Evolutionary conservation across 2,329 filamentous ascomycete species (phyloP).

Genomic region (Alternaria alternata): DNA sequence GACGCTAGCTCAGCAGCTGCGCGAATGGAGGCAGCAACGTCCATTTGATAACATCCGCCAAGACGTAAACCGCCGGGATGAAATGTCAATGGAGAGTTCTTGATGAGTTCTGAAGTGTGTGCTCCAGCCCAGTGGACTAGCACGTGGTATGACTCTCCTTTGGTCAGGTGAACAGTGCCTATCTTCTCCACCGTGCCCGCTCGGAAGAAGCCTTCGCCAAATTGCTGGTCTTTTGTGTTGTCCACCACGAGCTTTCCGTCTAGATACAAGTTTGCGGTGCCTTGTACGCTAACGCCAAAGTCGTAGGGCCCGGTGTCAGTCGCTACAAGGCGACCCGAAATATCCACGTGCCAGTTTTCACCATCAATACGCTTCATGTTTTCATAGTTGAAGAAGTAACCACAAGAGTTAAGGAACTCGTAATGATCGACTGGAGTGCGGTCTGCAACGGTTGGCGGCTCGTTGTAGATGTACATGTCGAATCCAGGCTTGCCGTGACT

Average conservation of each 20-base stretch:
- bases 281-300: conserved; percentile 21
- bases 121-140: conserved; percentile 9
- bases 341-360: conserved; percentile 3
- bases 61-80: conserved; percentile 66
- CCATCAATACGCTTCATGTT: background rate
- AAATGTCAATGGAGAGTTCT: conserved; percentile 4
- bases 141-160: conserved; percentile 60
- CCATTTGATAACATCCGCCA: conserved; percentile 64
- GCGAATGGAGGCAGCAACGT: conserved; percentile 43
- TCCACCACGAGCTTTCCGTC: conserved; percentile 49
- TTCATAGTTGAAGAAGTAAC: background rate
- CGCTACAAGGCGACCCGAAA: conserved; percentile 20
- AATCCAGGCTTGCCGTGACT: background rate
- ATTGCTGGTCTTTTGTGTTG: conserved; percentile 57
- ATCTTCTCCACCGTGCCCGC: conserved; percentile 68
- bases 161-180: conserved; percentile 63
- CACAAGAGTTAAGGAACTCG: conserved; percentile 9
- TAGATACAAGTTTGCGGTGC: conserved; percentile 46
- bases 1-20: conserved; percentile 17
- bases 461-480: background rate
- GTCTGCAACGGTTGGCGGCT: background rate
- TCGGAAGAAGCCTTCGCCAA: conserved; percentile 65
- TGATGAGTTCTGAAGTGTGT: background rate
- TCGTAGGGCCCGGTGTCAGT: conserved; percentile 15
- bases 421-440: conserved; percentile 1